Conservation (phyloP, 768 basidiomycete genomes). For the Boletus reticulatus region DNA sequence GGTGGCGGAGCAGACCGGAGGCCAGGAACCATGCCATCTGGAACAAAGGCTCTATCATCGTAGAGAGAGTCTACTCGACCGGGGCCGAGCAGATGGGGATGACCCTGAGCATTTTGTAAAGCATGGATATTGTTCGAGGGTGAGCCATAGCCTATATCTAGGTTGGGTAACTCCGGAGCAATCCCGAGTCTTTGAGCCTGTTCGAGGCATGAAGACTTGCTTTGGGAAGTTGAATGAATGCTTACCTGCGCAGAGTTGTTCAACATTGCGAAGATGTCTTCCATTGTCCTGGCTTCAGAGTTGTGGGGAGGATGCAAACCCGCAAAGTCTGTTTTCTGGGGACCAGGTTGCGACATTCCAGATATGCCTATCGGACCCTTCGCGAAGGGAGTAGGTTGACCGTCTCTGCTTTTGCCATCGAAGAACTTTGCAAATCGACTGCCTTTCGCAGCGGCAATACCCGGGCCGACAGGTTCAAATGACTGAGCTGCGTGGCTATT, state of each 20-base stretch:
- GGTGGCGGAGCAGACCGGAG: conserved; percentile 65
- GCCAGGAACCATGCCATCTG: conserved; percentile 85
- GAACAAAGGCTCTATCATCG: conserved; percentile 76
- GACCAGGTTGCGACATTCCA: conserved; percentile 44
- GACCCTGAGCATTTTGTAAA: conserved; percentile 42
- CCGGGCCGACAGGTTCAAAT: conserved; percentile 36
- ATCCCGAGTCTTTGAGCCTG: conserved; percentile 29
- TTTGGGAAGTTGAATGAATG: not conserved
- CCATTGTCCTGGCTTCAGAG: conserved; percentile 61
- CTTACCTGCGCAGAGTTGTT: conserved; percentile 73
- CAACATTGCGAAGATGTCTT: conserved; percentile 80
- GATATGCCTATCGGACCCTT: conserved; percentile 41
- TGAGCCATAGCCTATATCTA: conserved; percentile 26
- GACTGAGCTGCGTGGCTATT: conserved; percentile 13
- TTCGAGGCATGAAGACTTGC: conserved; percentile 7
- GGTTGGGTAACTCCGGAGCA: conserved; percentile 21
- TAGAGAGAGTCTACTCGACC: conserved; percentile 64
- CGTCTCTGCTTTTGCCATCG: conserved; percentile 63
- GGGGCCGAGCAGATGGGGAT: conserved; percentile 38
- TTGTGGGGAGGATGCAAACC: conserved; percentile 37
- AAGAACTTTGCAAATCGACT: conserved; percentile 89
- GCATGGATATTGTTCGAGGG: conserved; percentile 33
- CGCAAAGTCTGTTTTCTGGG: conserved; percentile 45
- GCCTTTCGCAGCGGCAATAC: conserved; percentile 59
- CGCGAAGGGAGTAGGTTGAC: conserved; percentile 26